Evolutionary conservation across 345 rosid genomes (phyloP).

Genomic region (Noccaea caerulescens): DNA sequence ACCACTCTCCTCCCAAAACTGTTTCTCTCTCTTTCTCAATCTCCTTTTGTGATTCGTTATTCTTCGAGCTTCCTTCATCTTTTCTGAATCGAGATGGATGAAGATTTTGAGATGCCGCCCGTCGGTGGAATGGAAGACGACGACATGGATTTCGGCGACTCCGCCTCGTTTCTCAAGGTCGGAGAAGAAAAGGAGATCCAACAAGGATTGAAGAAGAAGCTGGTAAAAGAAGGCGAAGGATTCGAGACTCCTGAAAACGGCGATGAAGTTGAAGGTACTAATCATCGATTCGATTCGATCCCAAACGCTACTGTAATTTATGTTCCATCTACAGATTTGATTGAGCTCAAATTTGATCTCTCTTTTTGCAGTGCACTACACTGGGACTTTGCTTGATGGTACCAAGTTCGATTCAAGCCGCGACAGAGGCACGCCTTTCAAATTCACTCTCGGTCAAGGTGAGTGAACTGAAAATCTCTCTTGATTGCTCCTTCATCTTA

Average conservation of each 20-base stretch:
- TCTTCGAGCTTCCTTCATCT: not conserved
- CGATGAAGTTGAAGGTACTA: slow-evolving; percentile 83
- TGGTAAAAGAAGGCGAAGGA: slow-evolving; percentile 71
- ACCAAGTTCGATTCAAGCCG: slow-evolving; percentile 93
- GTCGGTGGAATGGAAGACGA: slow-evolving; percentile 55
- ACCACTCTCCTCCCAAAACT: not conserved
- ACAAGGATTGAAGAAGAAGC: slow-evolving; percentile 86
- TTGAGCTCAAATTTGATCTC: too few relatives aligned
- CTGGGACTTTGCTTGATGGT: slow-evolving; percentile 92
- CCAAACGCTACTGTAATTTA: too few relatives aligned
- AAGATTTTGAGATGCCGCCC: slow-evolving; percentile 61
- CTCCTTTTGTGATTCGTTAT: slow-evolving; percentile 2
- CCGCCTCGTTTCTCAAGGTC: slow-evolving; percentile 45
- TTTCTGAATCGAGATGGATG: slow-evolving; percentile 51
- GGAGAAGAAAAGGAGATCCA: slow-evolving; percentile 89
- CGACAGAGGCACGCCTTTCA: slow-evolving; percentile 83
- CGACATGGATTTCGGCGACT: slow-evolving; percentile 56
- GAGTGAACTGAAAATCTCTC: not conserved
- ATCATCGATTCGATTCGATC: not conserved
- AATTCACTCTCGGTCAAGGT: slow-evolving; percentile 97
- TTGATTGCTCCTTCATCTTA: not conserved
- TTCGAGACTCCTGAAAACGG: slow-evolving; percentile 73
- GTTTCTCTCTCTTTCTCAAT: not conserved
- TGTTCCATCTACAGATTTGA: too few relatives aligned
- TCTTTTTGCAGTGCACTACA: slow-evolving; percentile 55